These are phyloP conservation scores for Lagerstroemia speciosa DNA, from an alignment of 345 rosid genomes.

Conservation along the genomic window DNA sequence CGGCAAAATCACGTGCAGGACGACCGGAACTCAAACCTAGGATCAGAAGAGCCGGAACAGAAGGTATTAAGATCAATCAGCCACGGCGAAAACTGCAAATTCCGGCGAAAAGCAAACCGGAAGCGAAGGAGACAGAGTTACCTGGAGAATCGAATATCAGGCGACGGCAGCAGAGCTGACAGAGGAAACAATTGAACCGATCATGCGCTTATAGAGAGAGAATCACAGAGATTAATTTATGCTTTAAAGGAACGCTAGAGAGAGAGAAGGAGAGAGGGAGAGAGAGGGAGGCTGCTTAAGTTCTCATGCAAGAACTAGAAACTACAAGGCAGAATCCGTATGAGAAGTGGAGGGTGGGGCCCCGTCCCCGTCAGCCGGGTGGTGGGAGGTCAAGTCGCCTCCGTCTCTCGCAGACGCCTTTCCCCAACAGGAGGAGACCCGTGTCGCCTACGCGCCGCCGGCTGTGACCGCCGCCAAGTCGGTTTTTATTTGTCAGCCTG, in stretches of 20 bases:
- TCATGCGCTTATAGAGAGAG: not conserved
- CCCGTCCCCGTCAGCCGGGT: not conserved
- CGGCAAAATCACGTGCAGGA: not conserved
- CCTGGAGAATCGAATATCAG: not conserved
- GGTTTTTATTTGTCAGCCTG: not conserved
- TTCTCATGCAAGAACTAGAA: not conserved
- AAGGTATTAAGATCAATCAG: not conserved
- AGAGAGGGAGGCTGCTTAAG: slow-evolving; percentile 2
- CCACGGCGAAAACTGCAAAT: not conserved
- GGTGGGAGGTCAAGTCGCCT: not conserved
- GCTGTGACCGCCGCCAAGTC: not conserved
- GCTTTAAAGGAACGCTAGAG: not conserved
- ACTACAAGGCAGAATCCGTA: not conserved
- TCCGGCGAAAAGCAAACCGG: not conserved
- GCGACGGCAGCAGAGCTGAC: not conserved
- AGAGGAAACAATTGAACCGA: not conserved
- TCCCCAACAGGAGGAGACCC: not conserved
- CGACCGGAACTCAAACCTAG: not conserved
- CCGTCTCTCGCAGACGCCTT: not conserved
- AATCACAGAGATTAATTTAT: not conserved
- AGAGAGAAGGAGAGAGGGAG: not conserved
- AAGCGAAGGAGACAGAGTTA: not conserved
- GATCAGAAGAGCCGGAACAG: not conserved
- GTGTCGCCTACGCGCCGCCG: not conserved
- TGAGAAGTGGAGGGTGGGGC: not conserved